These are phyloP conservation scores for Brassica juncea DNA, from an alignment of 345 rosid genomes.

Conservation along the genomic window DNA sequence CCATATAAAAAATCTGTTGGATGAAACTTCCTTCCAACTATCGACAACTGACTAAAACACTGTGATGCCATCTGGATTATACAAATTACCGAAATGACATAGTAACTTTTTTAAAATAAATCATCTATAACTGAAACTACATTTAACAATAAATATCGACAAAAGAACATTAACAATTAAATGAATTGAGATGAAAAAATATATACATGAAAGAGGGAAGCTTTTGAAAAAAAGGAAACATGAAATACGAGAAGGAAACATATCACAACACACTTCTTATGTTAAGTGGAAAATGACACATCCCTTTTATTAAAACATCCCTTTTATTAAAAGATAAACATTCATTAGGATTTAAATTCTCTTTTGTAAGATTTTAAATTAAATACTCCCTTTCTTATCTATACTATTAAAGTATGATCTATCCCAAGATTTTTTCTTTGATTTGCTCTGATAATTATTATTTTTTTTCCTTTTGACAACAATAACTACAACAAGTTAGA, in stretches of 20 bases:
- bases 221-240: too few species aligned
- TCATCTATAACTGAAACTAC: not conserved
- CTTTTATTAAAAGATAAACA: not conserved
- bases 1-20: not conserved
- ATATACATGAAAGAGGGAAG: not conserved
- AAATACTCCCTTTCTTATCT: not conserved
- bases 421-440: not conserved
- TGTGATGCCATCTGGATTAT: not conserved
- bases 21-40: not conserved
- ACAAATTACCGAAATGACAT: not conserved
- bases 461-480: not conserved
- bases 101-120: not conserved
- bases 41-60: not conserved
- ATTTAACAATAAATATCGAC: not conserved
- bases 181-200: not conserved
- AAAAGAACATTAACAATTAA: not conserved
- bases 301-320: not conserved
- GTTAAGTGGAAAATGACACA: not conserved
- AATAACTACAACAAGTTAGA: not conserved
- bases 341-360: not conserved
- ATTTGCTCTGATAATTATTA: not conserved
- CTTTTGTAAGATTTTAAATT: not conserved
- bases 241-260: not conserved
- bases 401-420: not conserved
- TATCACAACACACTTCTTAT: not conserved